Evolutionary conservation across 345 rosid genomes (phyloP), one percentile per base, ranked within the genome.

Genomic region (Acer campestre): DNA sequence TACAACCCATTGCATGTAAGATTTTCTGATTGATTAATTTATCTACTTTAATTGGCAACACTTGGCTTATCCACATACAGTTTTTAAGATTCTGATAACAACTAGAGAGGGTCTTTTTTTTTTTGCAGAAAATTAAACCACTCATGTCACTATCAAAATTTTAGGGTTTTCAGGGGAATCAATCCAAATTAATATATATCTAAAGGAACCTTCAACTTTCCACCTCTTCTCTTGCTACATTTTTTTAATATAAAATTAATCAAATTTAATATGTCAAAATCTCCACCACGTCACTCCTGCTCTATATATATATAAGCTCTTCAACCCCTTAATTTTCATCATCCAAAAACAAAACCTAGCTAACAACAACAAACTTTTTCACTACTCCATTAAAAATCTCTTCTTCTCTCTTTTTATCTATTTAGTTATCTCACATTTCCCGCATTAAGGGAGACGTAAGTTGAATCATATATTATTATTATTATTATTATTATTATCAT

Each of bases 191-290:
- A n/a, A 25, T 25, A 25, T 25, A 65, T 78, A 82, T 86, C 84
- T 68, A 17, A 76, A 78, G 42, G 87, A 86, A 86, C 80, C 83
- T 81, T 78, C 69, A 62, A 49, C 68, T 80, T 80, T 85, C 61
- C 63, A 48, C 25, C 75, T 10, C 53, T 63, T 22, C 29, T 77
- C 66, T 48, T 22, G 49, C 3, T 53, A 20, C n/a, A 13, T 35
- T 35, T 29, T 35, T 35, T 35, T 35, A 35, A 49, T 12, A 49
- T 49, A 49, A 49, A 18, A 40, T 68, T 49, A 61, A 71, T 62
- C 74, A 76, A 67, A 31, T 68, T 23, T 61, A 31, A 68, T 23
- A 14, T 64, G 42, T 49, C 62, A 65, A 11, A 44, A 23, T 44
- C 58, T 63, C 38, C 66, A 74, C 9, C 25, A 66, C 70, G 70